Base-by-base conservation (phyloP, 2,329 filamentous ascomycete species). In the Calonectria crousiana region DNA sequence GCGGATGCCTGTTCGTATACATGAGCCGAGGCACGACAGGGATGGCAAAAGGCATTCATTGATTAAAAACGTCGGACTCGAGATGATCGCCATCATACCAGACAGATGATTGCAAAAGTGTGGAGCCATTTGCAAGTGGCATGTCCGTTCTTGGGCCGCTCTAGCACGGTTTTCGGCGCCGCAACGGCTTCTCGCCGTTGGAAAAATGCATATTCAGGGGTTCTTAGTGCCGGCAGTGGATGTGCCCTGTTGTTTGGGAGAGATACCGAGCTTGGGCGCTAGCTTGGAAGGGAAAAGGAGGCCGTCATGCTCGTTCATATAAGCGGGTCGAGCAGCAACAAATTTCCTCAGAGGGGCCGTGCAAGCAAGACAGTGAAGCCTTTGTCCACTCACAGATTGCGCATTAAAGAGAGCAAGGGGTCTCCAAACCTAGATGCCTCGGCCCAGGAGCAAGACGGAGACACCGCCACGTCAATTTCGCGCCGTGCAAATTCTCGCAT, bases 361-460 rank as follows among this genome's bases (percentile, higher is more conserved):
- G 56, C 56, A 28, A 41, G 26, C n/a, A 62, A 18, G 23, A 41
- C 14, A 44, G 20, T 38, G n/a, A 23, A 30, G 34, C 23, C 56
- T 16, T 62, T 23, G 34, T 41, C 56, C 36, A 62, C 32, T 62
- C 14, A 38, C 56, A 62, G 4, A n/a, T 16, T 62, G 34, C 18
- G 23, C 26, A 62, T 62, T 62, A 28, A 62, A 41, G 13, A 62
- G 56, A 18, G 56, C 56, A 62, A 62, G 56, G 56, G 56, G 18
- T 56, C 13, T 26, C 34, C 13, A 38, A 62, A 38, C 34, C 85
- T 84, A 51, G 81, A 81, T 41, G 83, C 78, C 84, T 65, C 49
- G 62, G 62, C 41, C 23, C 41, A 66, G n/a, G 11, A 44, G n/a
- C 26, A 20, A 51, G 52, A 38, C 62, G 60, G 62, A 26, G 62